These are phyloP conservation scores for Scedosporium minutisporum DNA, from an alignment of 2,329 filamentous ascomycete species.

Conservation along the genomic window DNA sequence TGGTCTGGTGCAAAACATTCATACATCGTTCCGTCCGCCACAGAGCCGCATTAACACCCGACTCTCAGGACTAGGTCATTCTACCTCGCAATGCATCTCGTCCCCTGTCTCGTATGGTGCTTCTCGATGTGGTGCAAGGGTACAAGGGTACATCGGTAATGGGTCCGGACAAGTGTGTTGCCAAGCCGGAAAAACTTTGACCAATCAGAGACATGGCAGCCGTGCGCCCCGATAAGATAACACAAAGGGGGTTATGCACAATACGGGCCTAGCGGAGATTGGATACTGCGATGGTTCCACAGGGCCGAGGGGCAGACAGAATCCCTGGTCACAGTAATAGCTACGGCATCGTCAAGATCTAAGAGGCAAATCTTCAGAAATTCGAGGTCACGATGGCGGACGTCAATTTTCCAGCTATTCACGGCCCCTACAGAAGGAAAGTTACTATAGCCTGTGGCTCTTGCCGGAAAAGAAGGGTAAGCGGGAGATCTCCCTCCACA, in stretches of 20 bases:
- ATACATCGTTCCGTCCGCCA: too few species aligned
- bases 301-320: not conserved
- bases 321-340: not conserved
- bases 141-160: not conserved
- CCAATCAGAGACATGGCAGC: not conserved
- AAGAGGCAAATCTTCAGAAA: not conserved
- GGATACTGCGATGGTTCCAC: not conserved
- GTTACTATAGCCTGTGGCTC: not conserved
- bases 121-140: not conserved
- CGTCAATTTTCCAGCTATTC: not conserved
- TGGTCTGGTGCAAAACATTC: too few species aligned
- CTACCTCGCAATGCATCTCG: too few species aligned
- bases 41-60: too few species aligned
- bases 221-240: not conserved
- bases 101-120: not conserved
- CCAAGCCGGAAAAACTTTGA: not conserved
- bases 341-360: not conserved
- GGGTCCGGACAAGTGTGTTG: not conserved
- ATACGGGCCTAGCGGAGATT: not conserved
- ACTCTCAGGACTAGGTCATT: too few species aligned
- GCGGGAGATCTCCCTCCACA: not conserved
- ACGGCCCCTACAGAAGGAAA: not conserved
- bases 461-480: not conserved
- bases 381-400: not conserved
- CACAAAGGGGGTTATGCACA: not conserved